These are phyloP conservation scores for Rhododendron mucronatum DNA, from an alignment of 148 eudicot species.

Conservation along the genomic window DNA sequence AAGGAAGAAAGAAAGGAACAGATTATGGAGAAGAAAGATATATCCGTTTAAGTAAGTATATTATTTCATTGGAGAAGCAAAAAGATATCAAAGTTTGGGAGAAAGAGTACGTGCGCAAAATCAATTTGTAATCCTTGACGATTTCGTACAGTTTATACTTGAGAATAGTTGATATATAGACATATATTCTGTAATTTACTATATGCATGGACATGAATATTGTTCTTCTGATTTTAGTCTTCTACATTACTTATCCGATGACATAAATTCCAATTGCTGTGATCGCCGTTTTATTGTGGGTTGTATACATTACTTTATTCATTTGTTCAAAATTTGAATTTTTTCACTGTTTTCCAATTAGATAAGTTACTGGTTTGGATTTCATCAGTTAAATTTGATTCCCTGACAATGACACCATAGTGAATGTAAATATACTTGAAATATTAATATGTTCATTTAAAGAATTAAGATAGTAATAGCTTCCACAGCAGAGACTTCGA, in stretches of 20 bases:
- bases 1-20: neutral
- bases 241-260: neutral
- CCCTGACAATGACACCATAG: neutral
- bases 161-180: neutral
- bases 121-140: no score
- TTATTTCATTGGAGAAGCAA: neutral
- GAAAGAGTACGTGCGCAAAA: neutral
- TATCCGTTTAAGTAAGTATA: no score
- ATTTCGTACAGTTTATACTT: no score
- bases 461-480: neutral
- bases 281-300: neutral
- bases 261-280: neutral
- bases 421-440: neutral
- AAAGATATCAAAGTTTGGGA: no score
- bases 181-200: neutral
- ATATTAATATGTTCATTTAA: neutral
- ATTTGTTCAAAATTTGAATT: no score
- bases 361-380: neutral
- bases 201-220: neutral
- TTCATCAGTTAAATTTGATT: neutral
- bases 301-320: neutral
- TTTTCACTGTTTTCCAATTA: neutral
- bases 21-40: neutral
- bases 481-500: neutral
- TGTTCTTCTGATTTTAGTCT: neutral